These are phyloP conservation scores for Protomyces macrosporus DNA, from an alignment of 1,139 yeast genomes.

Conservation along the genomic window DNA sequence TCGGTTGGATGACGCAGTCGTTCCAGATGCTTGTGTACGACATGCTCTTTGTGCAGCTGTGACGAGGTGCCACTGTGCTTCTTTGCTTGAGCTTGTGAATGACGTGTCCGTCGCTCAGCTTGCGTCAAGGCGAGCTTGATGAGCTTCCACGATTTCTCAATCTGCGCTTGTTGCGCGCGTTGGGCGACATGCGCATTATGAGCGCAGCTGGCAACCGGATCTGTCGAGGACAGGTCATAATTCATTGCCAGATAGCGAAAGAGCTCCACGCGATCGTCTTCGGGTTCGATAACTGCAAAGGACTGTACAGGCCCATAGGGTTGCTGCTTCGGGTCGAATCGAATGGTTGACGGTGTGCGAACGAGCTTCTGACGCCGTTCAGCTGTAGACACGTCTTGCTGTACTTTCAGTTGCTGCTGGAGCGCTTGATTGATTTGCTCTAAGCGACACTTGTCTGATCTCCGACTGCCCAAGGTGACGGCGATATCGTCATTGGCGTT, in stretches of 20 bases:
- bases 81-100: not conserved
- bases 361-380: not conserved
- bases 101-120: not conserved
- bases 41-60: not conserved
- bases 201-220: constrained; percentile 47
- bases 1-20: constrained; percentile 7
- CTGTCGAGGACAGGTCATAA: constrained; percentile 40
- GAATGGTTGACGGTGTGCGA: constrained; percentile 46
- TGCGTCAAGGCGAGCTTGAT: constrained; percentile 35
- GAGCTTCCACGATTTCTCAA: constrained; percentile 67
- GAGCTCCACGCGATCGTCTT: not conserved
- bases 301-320: constrained; percentile 10
- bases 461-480: constrained; percentile 9
- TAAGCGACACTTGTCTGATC: constrained; percentile 2
- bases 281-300: constrained; percentile 5
- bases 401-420: not conserved
- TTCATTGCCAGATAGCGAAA: constrained; percentile 25
- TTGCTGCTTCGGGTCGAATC: not conserved
- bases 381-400: not conserved
- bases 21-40: constrained; percentile 11
- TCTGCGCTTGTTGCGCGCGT: constrained; percentile 50
- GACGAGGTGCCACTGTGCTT: not conserved
- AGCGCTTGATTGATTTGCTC: not conserved
- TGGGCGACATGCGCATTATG: constrained; percentile 59
- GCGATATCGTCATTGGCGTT: constrained; percentile 47